A percentile compares a stretch with the other conserved stretches of the same genome.
phyloP scores from a whole-genome alignment of 2,329 filamentous ascomycete genomes.

The Pleomassaria siparia region DNA sequence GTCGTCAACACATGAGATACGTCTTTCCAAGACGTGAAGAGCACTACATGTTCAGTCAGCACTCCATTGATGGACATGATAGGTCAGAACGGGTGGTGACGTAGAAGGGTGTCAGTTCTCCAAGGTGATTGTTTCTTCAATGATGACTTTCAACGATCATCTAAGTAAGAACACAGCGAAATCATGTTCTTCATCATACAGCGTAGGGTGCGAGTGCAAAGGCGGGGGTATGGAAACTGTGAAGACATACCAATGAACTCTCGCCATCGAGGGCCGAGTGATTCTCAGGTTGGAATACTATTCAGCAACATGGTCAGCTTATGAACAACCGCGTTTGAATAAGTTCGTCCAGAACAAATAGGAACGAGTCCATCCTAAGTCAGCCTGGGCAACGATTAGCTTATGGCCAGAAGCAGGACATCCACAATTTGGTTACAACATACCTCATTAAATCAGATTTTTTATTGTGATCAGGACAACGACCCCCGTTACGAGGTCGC shows the following conservation, averaged over 20 bases:
- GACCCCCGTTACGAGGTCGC: conserved; percentile 50
- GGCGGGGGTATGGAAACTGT: conserved; percentile 6
- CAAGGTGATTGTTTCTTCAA: conserved; percentile 43
- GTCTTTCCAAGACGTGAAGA: not conserved
- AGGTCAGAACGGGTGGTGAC: not conserved
- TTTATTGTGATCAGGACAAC: conserved; percentile 62
- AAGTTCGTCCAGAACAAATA: conserved; percentile 11
- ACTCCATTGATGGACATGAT: not conserved
- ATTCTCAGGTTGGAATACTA: not conserved
- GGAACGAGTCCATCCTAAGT: conserved; percentile 38
- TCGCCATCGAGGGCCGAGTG: not conserved
- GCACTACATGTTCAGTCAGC: conserved; percentile 1
- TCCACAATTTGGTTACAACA: conserved; percentile 11
- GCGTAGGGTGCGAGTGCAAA: conserved; percentile 19
- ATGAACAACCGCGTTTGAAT: conserved; percentile 11
- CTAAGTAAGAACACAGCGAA: conserved; percentile 69
- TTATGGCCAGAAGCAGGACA: not conserved
- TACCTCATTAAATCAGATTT: conserved; percentile 74
- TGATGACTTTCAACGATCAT: conserved; percentile 51
- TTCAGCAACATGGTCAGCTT: conserved; percentile 22
- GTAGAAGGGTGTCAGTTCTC: conserved; percentile 5
- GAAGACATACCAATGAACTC: conserved; percentile 17
- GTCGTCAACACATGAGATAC: not conserved
- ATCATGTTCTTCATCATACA: conserved; percentile 61
- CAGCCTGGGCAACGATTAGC: conserved; percentile 37